Percentiles rank a stretch among this genome's conserved stretches.
Evolutionary conservation across 768 basidiomycete species (phyloP).

Genomic region (Amanita muscaria): DNA sequence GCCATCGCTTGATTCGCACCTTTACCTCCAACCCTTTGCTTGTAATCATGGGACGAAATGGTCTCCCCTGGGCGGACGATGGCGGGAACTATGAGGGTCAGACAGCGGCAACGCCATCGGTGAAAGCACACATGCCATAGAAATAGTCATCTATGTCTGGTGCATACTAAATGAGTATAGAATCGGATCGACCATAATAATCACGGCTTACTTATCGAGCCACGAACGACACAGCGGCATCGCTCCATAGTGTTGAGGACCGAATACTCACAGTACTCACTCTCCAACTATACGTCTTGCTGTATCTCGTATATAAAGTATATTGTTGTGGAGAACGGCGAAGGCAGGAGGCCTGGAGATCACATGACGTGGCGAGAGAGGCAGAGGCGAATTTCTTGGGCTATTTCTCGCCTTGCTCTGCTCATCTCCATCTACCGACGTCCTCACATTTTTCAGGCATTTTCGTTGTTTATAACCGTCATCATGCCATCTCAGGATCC

Average conservation of each 20-base stretch:
- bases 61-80: conserved; percentile 54
- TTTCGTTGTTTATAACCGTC: background rate
- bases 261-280: too few relatives aligned
- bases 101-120: background rate
- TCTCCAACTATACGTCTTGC: too few relatives aligned
- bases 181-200: too few relatives aligned
- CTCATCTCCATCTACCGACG: background rate
- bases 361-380: conserved; percentile 3
- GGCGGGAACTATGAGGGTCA: conserved; percentile 30
- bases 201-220: conserved; percentile 4
- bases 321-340: too few relatives aligned
- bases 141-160: conserved; percentile 53
- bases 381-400: conserved; percentile 5
- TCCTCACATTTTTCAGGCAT: background rate
- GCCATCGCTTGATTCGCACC: conserved; percentile 60
- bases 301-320: too few relatives aligned
- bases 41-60: conserved; percentile 41
- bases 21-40: conserved; percentile 49
- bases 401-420: conserved; percentile 6
- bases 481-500: conserved; percentile 6
- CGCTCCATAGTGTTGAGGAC: too few relatives aligned
- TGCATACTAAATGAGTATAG: background rate
- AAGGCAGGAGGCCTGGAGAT: background rate
- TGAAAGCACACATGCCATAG: conserved; percentile 28
- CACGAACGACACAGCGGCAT: conserved; percentile 5